Evolutionary conservation across 148 eudicot genomes (phyloP).

Genomic region (Diospyros lotus): DNA sequence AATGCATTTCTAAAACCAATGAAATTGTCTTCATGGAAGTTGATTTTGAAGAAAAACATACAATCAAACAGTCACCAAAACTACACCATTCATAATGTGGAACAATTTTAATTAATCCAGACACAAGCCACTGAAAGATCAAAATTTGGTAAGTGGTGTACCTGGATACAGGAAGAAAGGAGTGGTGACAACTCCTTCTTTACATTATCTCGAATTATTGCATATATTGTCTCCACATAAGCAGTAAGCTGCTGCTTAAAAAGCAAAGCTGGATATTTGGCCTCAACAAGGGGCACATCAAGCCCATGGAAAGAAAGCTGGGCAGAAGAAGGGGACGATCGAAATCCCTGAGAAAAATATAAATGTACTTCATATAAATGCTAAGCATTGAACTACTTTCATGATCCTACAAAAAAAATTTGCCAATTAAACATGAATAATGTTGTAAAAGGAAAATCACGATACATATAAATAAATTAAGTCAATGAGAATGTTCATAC

Average conservation of each 20-base stretch:
- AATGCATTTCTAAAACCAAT: too few species aligned
- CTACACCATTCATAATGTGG: too few species aligned
- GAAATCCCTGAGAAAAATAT: conserved; percentile 58
- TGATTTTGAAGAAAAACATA: too few species aligned
- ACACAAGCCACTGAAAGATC: too few species aligned
- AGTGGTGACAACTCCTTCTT: conserved; percentile 80
- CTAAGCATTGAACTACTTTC: background rate
- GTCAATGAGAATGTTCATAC: conserved; percentile 31
- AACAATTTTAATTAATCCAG: too few species aligned
- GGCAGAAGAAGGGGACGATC: conserved; percentile 84
- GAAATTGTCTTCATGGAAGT: too few species aligned
- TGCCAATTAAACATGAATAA: background rate
- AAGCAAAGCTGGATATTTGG: conserved; percentile 85
- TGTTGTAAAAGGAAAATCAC: background rate
- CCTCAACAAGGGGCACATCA: conserved; percentile 69
- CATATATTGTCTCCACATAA: conserved; percentile 80
- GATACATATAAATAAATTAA: too few species aligned
- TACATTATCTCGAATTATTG: conserved; percentile 74
- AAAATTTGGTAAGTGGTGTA: conserved; percentile 4
- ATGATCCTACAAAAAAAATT: background rate
- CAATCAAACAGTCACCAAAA: too few species aligned
- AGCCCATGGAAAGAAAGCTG: conserved; percentile 57
- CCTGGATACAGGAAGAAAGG: conserved; percentile 83
- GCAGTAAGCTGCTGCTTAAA: conserved; percentile 92
- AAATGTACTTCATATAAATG: background rate